Percentiles rank a stretch among this genome's conserved stretches.
These are phyloP conservation scores for Paecilomyces variotii DNA, from an alignment of 2,329 filamentous ascomycete genomes.

Conservation along the genomic window DNA sequence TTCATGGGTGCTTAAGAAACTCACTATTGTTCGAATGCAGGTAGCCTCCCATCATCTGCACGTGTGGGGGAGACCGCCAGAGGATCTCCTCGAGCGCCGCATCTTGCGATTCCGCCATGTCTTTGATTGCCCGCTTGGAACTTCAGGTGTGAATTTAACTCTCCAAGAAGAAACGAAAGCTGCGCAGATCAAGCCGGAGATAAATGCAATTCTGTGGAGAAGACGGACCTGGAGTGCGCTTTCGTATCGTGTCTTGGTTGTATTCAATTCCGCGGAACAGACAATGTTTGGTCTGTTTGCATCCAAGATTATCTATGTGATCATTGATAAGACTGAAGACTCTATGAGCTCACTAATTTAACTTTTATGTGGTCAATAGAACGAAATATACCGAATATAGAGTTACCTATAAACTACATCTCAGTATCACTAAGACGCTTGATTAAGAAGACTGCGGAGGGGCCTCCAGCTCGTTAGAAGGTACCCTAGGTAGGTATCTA, in stretches of 20 bases:
- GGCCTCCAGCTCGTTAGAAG: too few species aligned
- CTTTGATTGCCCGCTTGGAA: neutral
- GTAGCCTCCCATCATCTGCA: conserved; percentile 39
- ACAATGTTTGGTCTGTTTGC: neutral
- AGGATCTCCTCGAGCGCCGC: conserved; percentile 36
- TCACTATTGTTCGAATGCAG: conserved; percentile 39
- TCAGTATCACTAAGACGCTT: too few species aligned
- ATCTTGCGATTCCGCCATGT: conserved; percentile 28
- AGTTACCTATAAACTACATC: too few species aligned
- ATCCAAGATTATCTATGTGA: neutral
- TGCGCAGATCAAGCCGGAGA: neutral
- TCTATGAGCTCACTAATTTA: too few species aligned
- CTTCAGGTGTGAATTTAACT: neutral
- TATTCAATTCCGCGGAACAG: neutral
- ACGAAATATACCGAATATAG: neutral
- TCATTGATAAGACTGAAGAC: too few species aligned
- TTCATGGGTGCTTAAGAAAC: conserved; percentile 2
- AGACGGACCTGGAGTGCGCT: neutral
- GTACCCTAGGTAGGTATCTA: too few species aligned
- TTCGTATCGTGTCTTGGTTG: neutral
- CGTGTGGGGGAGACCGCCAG: conserved; percentile 38
- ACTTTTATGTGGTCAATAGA: too few species aligned
- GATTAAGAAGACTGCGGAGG: too few species aligned
- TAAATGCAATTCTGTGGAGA: neutral
- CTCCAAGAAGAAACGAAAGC: neutral